Conservation (phyloP, 2,329 filamentous ascomycete species). For the Microdochium nivale region DNA sequence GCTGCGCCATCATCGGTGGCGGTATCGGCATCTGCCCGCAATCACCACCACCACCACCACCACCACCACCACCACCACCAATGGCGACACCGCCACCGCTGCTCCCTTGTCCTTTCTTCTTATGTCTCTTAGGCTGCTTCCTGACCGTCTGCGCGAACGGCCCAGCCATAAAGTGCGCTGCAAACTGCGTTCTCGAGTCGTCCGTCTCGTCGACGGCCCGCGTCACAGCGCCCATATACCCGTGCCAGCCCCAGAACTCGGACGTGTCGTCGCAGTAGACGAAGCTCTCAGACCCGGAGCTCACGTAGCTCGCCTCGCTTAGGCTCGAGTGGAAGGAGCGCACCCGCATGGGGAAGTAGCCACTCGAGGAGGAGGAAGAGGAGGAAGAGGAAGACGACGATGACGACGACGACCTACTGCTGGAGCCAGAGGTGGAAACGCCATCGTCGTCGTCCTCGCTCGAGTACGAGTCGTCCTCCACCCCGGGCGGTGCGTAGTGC, state of each 20-base stretch:
- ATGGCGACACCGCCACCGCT: not conserved
- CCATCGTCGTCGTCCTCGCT: not conserved
- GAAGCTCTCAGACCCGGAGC: slow-evolving; percentile 18
- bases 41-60: too few species aligned
- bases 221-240: slow-evolving; percentile 17
- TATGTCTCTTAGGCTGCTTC: slow-evolving; percentile 8
- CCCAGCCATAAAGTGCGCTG: slow-evolving; percentile 19
- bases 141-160: slow-evolving; percentile 14
- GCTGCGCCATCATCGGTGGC: not conserved
- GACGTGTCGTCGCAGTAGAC: slow-evolving; percentile 17
- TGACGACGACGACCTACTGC: not conserved
- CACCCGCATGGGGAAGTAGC: not conserved
- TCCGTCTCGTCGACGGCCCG: slow-evolving; percentile 14
- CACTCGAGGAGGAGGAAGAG: not conserved
- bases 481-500: not conserved
- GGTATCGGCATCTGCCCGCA: not conserved
- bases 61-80: not conserved
- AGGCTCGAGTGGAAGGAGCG: not conserved
- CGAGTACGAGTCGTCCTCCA: not conserved
- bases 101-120: not conserved
- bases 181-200: slow-evolving; percentile 12
- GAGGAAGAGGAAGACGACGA: not conserved
- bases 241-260: slow-evolving; percentile 11
- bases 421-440: not conserved
- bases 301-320: slow-evolving; percentile 5